Evolutionary conservation across 805 yeast species (phyloP).

Genomic region (Wickerhamiella alocasiicola): DNA sequence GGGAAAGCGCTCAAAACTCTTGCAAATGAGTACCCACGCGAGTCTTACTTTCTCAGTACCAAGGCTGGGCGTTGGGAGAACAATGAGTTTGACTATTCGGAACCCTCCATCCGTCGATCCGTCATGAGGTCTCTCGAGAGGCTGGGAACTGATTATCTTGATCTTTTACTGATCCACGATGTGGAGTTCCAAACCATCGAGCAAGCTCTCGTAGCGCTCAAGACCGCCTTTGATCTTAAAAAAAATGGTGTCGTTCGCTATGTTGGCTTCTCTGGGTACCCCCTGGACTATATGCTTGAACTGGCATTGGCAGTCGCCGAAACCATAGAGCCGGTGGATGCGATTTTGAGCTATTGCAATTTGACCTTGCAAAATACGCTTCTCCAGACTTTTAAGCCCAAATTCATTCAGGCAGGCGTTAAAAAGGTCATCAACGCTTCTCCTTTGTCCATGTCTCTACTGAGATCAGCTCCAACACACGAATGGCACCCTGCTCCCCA

Average conservation of each 20-base stretch:
- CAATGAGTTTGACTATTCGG: conserved; percentile 64
- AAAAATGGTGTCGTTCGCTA: conserved; percentile 46
- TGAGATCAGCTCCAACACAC: conserved; percentile 55
- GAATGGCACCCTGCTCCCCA: conserved; percentile 69
- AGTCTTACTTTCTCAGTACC: conserved; percentile 58
- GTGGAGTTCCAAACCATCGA: conserved; percentile 60
- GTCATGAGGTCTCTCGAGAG: conserved; percentile 56
- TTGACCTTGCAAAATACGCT: conserved; percentile 66
- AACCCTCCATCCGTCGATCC: conserved; percentile 46
- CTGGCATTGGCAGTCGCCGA: conserved; percentile 30
- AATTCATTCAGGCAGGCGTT: conserved; percentile 42
- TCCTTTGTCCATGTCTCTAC: conserved; percentile 75
- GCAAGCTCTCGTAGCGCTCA: conserved; percentile 49
- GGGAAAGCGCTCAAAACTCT: conserved; percentile 49
- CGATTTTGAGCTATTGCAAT: conserved; percentile 65
- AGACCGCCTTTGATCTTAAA: conserved; percentile 46
- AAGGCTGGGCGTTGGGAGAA: conserved; percentile 70
- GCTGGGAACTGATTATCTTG: conserved; percentile 56
- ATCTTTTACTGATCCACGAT: conserved; percentile 78
- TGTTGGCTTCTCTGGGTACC: conserved; percentile 81
- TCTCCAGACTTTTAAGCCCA: conserved; percentile 36
- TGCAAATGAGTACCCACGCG: conserved; percentile 38
- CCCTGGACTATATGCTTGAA: conserved; percentile 51
- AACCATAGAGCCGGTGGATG: conserved; percentile 39
- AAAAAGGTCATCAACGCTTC: conserved; percentile 64